phyloP scores from a whole-genome alignment of 2,329 filamentous ascomycete species.

The Exophiala dermatitidis region DNA sequence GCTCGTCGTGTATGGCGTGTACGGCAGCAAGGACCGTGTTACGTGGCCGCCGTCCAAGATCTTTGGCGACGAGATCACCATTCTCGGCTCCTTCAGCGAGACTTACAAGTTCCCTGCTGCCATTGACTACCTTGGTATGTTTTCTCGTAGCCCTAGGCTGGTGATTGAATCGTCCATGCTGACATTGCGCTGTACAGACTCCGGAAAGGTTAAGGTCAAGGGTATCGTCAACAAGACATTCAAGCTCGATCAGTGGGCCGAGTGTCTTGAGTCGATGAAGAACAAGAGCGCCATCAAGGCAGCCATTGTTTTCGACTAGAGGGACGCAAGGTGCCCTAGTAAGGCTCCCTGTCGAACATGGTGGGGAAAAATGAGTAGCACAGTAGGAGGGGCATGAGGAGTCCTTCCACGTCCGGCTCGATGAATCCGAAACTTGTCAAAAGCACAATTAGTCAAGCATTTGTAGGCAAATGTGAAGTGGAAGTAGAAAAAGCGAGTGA shows the following conservation, averaged over 20 bases:
- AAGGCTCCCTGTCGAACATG: not conserved
- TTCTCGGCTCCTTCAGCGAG: constrained; percentile 66
- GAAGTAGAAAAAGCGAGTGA: not conserved
- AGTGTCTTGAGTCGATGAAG: constrained; percentile 62
- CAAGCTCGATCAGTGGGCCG: constrained; percentile 64
- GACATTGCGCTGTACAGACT: constrained; percentile 28
- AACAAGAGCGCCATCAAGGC: constrained; percentile 70
- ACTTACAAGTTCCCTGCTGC: constrained; percentile 62
- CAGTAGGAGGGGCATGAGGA: too few species aligned
- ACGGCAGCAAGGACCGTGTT: constrained; percentile 55
- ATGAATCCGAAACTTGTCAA: not conserved
- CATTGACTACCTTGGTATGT: constrained; percentile 43
- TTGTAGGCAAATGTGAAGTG: not conserved
- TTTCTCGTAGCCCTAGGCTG: constrained; percentile 2
- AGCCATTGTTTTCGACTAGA: constrained; percentile 58
- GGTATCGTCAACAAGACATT: constrained; percentile 69
- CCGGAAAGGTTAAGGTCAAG: constrained; percentile 42
- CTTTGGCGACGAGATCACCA: constrained; percentile 61
- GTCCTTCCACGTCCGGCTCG: not conserved
- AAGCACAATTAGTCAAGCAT: not conserved
- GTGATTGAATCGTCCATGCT: constrained; percentile 1
- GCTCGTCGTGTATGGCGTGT: constrained; percentile 66
- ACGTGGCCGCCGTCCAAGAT: constrained; percentile 66
- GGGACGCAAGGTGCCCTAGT: not conserved
- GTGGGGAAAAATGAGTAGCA: too few species aligned